Evolutionary conservation across 495 filamentous ascomycete species (phyloP).

Genomic region (Xylaria cubensis): DNA sequence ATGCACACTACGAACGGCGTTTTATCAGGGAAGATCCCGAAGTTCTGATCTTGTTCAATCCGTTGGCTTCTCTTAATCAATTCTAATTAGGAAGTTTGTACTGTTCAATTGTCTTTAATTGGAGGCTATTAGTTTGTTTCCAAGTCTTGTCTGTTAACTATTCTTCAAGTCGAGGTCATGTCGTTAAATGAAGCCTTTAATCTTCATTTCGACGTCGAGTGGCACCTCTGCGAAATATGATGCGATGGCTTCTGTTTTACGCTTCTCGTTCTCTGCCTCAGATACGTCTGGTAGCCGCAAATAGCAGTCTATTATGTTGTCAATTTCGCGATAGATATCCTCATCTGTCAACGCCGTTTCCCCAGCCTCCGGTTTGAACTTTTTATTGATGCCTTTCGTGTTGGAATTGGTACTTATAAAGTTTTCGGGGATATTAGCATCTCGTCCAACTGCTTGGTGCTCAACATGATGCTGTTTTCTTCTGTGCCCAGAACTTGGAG

Average conservation of each 20-base stretch:
- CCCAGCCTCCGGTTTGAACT: neutral
- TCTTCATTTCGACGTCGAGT: constrained; percentile 30
- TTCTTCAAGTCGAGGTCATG: neutral
- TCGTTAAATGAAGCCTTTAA: constrained; percentile 33
- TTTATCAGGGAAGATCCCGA: neutral
- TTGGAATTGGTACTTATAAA: neutral
- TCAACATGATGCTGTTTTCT: neutral
- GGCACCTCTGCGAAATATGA: constrained; percentile 27
- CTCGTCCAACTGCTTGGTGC: neutral
- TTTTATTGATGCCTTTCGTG: neutral
- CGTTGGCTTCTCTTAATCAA: neutral
- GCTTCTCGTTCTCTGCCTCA: constrained; percentile 15
- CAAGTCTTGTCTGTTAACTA: neutral
- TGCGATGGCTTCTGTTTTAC: constrained; percentile 18
- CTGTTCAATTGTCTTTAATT: neutral
- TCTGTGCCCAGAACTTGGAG: neutral
- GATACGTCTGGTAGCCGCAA: constrained; percentile 2
- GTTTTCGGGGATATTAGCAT: neutral
- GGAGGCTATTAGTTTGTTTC: neutral
- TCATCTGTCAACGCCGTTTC: neutral
- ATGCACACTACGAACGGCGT: neutral
- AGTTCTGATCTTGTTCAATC: constrained; percentile 9
- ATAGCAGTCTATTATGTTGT: constrained; percentile 43
- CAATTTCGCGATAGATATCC: constrained; percentile 34
- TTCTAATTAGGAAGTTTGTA: constrained; percentile 8